Percentiles rank a stretch among this genome's conserved stretches.
Conservation (phyloP, 2,329 filamentous ascomycete genomes). For the Epichloe uncinata region DNA sequence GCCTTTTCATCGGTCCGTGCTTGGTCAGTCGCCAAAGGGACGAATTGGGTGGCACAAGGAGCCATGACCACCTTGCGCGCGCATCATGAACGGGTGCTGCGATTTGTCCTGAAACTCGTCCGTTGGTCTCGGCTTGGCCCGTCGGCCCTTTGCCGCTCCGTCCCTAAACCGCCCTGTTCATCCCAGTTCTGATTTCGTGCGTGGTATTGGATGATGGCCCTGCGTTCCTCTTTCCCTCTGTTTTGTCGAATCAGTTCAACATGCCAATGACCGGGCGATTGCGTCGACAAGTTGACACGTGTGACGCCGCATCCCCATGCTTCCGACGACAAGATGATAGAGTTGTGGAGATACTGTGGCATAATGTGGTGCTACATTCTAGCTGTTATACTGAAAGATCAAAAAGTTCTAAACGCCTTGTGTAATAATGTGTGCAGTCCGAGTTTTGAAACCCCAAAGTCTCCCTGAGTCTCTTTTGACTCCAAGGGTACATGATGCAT, state of each 20-base stretch:
- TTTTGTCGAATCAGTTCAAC: neutral
- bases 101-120: neutral
- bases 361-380: neutral
- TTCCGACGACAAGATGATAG: neutral
- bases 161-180: neutral
- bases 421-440: neutral
- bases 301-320: no score
- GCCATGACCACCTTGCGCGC: neutral
- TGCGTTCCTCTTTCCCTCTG: neutral
- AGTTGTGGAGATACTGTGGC: neutral
- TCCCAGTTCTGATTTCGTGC: neutral
- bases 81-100: neutral
- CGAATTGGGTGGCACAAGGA: neutral
- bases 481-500: neutral
- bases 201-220: neutral
- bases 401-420: neutral
- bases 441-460: neutral
- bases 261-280: no score
- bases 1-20: neutral
- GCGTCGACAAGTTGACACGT: no score
- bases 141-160: neutral
- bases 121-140: constrained; percentile 2
- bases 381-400: neutral
- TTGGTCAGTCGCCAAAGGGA: neutral
- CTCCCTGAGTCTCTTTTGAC: neutral